Evolutionary conservation across 768 basidiomycete species (phyloP).

Genomic region (Rhodotorula graminis): DNA sequence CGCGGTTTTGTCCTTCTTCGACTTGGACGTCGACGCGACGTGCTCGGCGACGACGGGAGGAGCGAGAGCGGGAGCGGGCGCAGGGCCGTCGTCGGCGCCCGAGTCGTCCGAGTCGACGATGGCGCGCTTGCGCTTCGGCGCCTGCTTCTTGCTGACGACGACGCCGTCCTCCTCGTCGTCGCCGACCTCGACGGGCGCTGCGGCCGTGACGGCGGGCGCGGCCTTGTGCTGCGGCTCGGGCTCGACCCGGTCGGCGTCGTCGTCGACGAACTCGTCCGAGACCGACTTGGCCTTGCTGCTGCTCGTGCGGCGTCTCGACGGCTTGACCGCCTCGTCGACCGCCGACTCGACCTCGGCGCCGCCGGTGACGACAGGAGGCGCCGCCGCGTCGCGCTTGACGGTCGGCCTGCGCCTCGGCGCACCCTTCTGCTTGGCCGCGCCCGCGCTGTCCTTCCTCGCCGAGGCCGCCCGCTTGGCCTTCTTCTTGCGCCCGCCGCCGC

Average conservation of each 20-base stretch:
- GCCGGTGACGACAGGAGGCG: too few species aligned
- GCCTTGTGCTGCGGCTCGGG: neutral
- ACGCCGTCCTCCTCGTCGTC: neutral
- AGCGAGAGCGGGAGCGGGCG: neutral
- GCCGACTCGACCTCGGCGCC: neutral
- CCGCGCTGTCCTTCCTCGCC: neutral
- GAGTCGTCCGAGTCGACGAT: neutral
- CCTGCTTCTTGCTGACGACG: neutral
- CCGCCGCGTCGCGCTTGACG: neutral
- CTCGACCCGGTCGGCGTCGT: neutral
- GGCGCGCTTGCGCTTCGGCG: neutral
- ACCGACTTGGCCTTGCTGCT: neutral
- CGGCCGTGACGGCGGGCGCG: too few species aligned
- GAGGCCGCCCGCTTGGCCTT: neutral
- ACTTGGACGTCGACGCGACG: too few species aligned
- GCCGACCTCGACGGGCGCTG: too few species aligned
- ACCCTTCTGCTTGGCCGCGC: neutral
- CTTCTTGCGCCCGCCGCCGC: neutral
- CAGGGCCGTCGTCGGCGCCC: neutral
- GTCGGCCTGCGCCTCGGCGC: conserved; percentile 8
- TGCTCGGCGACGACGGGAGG: neutral
- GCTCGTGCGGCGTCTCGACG: neutral
- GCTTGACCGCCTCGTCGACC: neutral
- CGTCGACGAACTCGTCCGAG: neutral
- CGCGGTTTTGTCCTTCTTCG: too few species aligned